phyloP scores from a whole-genome alignment of 2,329 filamentous ascomycete species.

The Aspergillus arachidicola region DNA sequence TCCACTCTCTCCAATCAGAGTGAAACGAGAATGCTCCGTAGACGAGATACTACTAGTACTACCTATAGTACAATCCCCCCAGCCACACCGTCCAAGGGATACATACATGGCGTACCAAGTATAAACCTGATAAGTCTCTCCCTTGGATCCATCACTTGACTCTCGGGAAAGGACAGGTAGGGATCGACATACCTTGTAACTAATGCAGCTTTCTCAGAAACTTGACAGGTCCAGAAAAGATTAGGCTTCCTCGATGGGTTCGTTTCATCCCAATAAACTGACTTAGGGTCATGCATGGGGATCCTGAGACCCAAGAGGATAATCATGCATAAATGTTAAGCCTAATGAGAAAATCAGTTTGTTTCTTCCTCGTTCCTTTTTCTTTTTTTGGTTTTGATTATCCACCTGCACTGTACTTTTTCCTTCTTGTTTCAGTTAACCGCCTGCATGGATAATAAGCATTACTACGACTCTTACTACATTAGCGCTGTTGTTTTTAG shows the following conservation, averaged over 20 bases:
- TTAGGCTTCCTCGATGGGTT: background rate
- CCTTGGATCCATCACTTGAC: background rate
- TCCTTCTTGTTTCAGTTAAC: background rate
- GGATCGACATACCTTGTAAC: background rate
- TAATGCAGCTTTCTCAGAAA: background rate
- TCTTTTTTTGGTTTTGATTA: background rate
- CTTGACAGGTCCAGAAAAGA: constrained; percentile 4
- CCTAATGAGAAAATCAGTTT: background rate
- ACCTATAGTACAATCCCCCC: background rate
- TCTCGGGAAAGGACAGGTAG: background rate
- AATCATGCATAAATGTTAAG: constrained; percentile 2
- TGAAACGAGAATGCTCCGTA: background rate
- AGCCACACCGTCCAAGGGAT: constrained; percentile 1
- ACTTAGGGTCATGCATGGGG: background rate
- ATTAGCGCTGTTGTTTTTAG: background rate
- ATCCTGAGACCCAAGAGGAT: background rate
- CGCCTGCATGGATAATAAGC: background rate
- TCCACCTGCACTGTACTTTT: background rate
- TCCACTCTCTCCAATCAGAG: background rate
- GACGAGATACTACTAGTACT: background rate
- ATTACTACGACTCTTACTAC: background rate
- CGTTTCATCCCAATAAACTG: background rate
- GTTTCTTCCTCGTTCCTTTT: background rate
- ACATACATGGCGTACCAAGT: background rate
- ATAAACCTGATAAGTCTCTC: background rate